Conservation (phyloP, 2,329 filamentous ascomycete species). For the Ceratocystiopsis brevicomis region DNA sequence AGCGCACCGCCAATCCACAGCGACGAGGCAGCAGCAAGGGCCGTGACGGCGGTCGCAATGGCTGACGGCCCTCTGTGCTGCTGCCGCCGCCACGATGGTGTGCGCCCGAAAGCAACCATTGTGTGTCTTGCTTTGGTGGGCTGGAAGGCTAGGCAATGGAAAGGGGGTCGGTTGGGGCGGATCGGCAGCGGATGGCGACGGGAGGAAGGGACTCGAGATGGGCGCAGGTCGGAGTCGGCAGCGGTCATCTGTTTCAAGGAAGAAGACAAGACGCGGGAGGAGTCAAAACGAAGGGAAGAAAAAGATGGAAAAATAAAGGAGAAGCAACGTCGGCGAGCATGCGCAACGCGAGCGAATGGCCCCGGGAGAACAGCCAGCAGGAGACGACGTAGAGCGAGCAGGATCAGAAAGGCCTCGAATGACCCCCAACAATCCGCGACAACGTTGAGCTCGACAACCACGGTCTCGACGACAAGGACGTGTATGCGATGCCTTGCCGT, state of each 20-base stretch:
- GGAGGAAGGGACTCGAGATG: background rate
- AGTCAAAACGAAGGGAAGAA: background rate
- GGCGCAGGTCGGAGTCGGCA: background rate
- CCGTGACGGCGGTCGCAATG: slow-evolving; percentile 10
- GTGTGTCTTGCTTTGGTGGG: background rate
- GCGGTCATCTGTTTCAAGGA: background rate
- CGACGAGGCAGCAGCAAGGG: slow-evolving; percentile 21
- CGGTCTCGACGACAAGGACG: too few relatives aligned
- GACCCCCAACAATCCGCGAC: too few relatives aligned
- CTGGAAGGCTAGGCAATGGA: too few relatives aligned
- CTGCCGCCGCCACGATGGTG: slow-evolving; percentile 8
- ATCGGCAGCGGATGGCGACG: background rate
- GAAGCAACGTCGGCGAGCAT: background rate
- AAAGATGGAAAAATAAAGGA: background rate
- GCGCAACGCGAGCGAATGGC: too few relatives aligned
- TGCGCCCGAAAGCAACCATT: background rate
- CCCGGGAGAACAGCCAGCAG: too few relatives aligned
- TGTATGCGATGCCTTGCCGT: too few relatives aligned
- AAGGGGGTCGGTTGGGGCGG: too few relatives aligned
- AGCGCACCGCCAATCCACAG: slow-evolving; percentile 19
- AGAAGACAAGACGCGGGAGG: too few relatives aligned
- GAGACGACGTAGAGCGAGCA: too few relatives aligned
- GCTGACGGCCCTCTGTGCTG: slow-evolving; percentile 9
- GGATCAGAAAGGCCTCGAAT: too few relatives aligned
- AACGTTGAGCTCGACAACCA: too few relatives aligned